These are phyloP conservation scores for Parietichytrium sp. DNA, from an alignment of 108 stramenopile genomes.

Conservation along the genomic window DNA sequence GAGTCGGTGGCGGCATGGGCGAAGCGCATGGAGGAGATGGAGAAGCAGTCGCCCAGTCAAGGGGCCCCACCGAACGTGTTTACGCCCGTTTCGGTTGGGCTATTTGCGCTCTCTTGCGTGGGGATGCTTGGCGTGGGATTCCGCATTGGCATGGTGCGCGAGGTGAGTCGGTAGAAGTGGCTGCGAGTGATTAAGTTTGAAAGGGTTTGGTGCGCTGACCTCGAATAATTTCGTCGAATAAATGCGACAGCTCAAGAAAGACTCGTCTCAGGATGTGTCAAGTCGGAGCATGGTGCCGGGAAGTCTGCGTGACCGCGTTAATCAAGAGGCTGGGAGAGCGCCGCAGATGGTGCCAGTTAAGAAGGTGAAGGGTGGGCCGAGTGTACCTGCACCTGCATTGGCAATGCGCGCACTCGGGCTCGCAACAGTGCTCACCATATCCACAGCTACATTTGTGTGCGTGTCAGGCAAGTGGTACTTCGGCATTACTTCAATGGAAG, in stretches of 20 bases:
- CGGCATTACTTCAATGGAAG: not conserved
- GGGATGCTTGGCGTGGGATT: constrained; percentile 30
- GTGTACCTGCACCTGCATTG: not conserved
- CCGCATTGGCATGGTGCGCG: constrained; percentile 3
- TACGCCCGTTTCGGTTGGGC: not conserved
- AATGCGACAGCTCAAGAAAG: constrained; percentile 39
- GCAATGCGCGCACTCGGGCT: constrained; percentile 7
- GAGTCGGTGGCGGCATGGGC: too few relatives aligned
- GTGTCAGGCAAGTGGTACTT: constrained; percentile 11
- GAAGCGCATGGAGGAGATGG: too few relatives aligned
- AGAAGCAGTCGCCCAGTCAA: too few relatives aligned
- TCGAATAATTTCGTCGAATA: too few relatives aligned
- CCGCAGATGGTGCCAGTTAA: not conserved
- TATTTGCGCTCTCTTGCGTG: not conserved
- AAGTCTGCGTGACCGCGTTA: constrained; percentile 7
- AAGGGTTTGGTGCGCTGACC: too few relatives aligned
- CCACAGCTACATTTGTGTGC: not conserved
- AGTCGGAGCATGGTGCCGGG: not conserved
- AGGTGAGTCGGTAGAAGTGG: too few relatives aligned
- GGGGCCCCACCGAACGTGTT: too few relatives aligned
- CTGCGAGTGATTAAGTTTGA: too few relatives aligned
- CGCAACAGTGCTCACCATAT: not conserved
- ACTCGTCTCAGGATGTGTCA: not conserved
- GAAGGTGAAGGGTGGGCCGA: not conserved
- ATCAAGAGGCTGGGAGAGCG: not conserved